These are phyloP conservation scores for Komagataella phaffii DNA, from an alignment of 805 yeast species.

Conservation along the genomic window DNA sequence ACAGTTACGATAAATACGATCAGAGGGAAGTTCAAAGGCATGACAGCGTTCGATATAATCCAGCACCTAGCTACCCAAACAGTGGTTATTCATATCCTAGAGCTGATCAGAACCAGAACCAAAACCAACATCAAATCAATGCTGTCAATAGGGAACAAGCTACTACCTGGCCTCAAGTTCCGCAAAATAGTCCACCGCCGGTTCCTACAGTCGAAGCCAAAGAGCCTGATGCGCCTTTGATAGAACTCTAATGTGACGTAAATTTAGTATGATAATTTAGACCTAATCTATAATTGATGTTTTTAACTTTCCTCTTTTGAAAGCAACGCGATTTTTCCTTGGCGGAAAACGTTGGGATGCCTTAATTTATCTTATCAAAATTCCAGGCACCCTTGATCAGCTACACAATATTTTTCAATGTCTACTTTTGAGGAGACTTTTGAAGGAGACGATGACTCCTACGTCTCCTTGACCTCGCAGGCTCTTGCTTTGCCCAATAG, in stretches of 20 bases:
- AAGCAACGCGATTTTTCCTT: neutral
- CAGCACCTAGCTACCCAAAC: neutral
- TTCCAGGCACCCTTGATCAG: neutral
- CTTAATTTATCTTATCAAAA: neutral
- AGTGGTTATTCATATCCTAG: neutral
- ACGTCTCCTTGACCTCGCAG: neutral
- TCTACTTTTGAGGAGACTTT: neutral
- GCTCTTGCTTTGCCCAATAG: conserved; percentile 1
- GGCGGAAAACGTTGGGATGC: neutral
- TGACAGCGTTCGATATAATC: neutral
- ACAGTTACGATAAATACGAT: neutral
- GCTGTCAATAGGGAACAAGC: neutral
- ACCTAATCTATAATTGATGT: neutral
- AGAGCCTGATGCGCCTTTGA: neutral
- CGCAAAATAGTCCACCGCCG: neutral
- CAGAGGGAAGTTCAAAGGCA: neutral
- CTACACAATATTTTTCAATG: neutral
- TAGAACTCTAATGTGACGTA: neutral
- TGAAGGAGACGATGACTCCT: neutral
- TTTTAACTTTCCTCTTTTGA: neutral
- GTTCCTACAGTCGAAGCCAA: neutral
- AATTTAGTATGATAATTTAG: neutral
- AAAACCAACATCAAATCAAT: neutral
- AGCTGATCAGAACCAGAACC: neutral
- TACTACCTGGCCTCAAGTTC: neutral